phyloP scores from a whole-genome alignment of 2,329 filamentous ascomycete species.

The Fusarium veterinarium region DNA sequence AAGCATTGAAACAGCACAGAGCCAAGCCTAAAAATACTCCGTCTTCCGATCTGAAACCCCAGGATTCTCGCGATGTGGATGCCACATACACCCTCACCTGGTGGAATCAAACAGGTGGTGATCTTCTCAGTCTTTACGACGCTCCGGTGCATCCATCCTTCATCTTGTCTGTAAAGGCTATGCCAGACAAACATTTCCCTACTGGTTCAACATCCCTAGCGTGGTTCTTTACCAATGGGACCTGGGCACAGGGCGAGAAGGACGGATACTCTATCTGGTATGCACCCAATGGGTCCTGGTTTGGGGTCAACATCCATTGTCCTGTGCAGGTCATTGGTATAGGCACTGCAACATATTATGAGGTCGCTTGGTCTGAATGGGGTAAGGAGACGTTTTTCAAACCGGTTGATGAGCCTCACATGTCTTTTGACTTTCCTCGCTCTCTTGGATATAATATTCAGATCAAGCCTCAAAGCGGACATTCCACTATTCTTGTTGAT shows the following conservation, averaged over 20 bases:
- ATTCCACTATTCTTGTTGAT: neutral
- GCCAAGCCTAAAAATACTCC: neutral
- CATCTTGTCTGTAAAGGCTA: neutral
- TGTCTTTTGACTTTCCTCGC: neutral
- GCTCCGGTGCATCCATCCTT: neutral
- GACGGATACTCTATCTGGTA: neutral
- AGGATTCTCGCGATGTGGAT: neutral
- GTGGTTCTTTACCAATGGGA: neutral
- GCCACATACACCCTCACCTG: neutral
- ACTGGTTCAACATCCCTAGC: neutral
- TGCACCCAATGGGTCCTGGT: neutral
- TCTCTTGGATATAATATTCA: neutral
- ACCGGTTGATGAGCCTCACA: neutral
- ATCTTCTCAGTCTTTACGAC: neutral
- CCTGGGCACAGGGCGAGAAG: neutral
- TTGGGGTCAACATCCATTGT: neutral
- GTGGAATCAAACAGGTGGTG: neutral
- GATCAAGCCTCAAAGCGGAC: neutral
- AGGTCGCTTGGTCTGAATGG: neutral
- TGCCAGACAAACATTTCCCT: neutral
- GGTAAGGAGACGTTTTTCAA: neutral
- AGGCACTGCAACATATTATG: neutral
- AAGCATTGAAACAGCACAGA: neutral
- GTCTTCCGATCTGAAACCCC: neutral
- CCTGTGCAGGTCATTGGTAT: neutral